phyloP scores from a whole-genome alignment of 495 filamentous ascomycete genomes.

The Daldinia concentrica region DNA sequence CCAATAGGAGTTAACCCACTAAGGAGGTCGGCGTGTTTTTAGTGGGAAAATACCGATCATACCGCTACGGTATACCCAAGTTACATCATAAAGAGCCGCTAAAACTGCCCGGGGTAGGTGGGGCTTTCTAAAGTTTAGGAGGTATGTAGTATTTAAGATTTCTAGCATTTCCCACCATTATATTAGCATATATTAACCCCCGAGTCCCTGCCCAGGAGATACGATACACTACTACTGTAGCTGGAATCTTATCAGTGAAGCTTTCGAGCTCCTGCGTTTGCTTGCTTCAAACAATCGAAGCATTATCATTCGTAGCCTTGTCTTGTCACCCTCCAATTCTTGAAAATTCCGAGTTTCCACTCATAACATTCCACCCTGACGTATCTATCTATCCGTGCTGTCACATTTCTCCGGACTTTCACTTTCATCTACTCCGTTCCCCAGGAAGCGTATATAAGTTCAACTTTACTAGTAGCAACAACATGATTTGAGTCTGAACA shows the following conservation, averaged over 20 bases:
- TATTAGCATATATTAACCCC: conserved; percentile 15
- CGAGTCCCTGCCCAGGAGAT: background rate
- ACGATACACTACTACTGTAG: too few relatives aligned
- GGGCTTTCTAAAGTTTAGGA: conserved; percentile 15
- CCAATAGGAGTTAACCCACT: conserved; percentile 2
- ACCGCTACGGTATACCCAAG: background rate
- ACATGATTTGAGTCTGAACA: conserved; percentile 30
- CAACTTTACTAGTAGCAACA: conserved; percentile 4
- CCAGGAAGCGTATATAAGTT: background rate
- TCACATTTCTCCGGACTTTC: background rate
- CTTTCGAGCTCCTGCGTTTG: conserved; percentile 35
- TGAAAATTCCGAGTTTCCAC: background rate
- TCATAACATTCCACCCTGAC: conserved; percentile 1
- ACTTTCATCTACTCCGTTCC: background rate
- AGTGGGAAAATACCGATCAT: conserved; percentile 19
- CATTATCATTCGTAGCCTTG: background rate
- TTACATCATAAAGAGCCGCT: conserved; percentile 20
- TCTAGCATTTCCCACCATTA: background rate
- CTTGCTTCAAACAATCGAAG: conserved; percentile 18
- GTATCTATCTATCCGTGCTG: background rate
- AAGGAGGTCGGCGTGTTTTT: conserved; percentile 11
- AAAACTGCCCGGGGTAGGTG: conserved; percentile 27
- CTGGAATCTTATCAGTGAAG: conserved; percentile 27
- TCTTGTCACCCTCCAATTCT: background rate
- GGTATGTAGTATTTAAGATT: conserved; percentile 1